Evolutionary conservation across 2,329 filamentous ascomycete species (phyloP), one percentile per base, ranked within the genome.

Genomic region (Boeremia exigua): DNA sequence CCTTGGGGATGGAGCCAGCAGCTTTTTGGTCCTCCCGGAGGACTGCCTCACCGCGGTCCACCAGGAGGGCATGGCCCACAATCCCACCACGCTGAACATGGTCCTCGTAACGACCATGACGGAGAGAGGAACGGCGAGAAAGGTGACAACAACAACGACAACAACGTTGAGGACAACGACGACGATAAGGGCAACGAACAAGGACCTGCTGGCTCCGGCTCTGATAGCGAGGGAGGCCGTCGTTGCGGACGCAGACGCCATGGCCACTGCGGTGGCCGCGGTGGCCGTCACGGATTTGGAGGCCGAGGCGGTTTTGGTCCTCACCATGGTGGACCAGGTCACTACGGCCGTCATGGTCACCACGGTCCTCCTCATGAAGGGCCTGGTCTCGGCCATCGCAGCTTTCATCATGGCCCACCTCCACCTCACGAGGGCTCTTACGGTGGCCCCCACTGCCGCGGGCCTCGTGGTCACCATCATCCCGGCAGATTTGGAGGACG

Each of bases 1-100:
- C 67, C 67, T 14, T 72, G 75, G 61, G 72, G 69, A 54, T 77
- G 73, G 70, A 66, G 71, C 51, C 67, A 67, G 10, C 66, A 70
- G 15, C 58, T 69, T 51, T 69, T 68, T 17, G 66, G 68, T 27
- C 67, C 66, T 29, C 54, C 54, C 30, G 58, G 59, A 34, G 70
- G 56, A 10, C 59, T 73, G 45, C 66, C 70, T 38, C 66, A 70
- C 54, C 72, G 63, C 34, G 69, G 69, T 14, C 67, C 70, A 9
- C n/a, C 64, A 40, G 66, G 65, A 19, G 65, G 62, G 17, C 50
- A 62, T 39, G 62, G 49, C 14, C 60, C 59, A 29, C 40, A 36
- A 27, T 46, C 54, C 34, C 39, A 61, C 19, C 54, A 60, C n/a
- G 29, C 53, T 40, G 49, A 58, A n/a, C 29, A 54, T 9, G 15